Conservation (phyloP, 805 yeast genomes). For the Ogataea pini region DNA sequence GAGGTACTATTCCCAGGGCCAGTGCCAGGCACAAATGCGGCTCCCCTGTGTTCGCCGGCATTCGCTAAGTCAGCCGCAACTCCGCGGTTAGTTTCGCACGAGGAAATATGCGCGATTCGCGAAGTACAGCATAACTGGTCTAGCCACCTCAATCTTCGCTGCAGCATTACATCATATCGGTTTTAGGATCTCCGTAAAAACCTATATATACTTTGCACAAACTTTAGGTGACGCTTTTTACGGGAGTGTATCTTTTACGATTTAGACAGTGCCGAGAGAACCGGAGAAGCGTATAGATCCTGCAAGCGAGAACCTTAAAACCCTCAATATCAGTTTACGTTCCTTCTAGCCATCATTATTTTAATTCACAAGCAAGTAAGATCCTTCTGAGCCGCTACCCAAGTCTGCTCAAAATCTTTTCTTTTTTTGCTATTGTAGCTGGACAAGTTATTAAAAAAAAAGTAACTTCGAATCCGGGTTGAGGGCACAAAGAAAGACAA, state of each 20-base stretch:
- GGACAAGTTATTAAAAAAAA: not conserved
- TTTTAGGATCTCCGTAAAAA: slow-evolving; percentile 4
- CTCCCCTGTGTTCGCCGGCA: not conserved
- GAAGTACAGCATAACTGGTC: slow-evolving; percentile 1
- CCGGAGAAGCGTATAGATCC: not conserved
- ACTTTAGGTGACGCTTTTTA: not conserved
- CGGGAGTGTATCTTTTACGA: not conserved
- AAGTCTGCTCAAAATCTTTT: slow-evolving; percentile 1
- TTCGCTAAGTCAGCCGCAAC: not conserved
- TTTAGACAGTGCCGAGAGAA: not conserved
- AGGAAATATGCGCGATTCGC: slow-evolving; percentile 1
- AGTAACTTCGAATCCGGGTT: not conserved
- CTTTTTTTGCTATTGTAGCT: slow-evolving; percentile 1
- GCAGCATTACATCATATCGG: slow-evolving; percentile 7
- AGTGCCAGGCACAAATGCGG: not conserved
- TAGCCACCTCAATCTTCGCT: slow-evolving; percentile 1
- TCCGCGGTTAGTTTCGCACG: not conserved
- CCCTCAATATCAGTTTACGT: not conserved
- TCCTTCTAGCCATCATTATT: not conserved
- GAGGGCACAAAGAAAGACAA: not conserved
- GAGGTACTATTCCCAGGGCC: not conserved
- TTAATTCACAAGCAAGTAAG: not conserved
- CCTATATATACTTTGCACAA: not conserved
- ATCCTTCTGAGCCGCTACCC: slow-evolving; percentile 1
- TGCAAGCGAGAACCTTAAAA: not conserved